Percentiles rank a stretch among this genome's conserved stretches.
Conservation (phyloP, 257 asterid genomes). For the Echites panduratus region DNA sequence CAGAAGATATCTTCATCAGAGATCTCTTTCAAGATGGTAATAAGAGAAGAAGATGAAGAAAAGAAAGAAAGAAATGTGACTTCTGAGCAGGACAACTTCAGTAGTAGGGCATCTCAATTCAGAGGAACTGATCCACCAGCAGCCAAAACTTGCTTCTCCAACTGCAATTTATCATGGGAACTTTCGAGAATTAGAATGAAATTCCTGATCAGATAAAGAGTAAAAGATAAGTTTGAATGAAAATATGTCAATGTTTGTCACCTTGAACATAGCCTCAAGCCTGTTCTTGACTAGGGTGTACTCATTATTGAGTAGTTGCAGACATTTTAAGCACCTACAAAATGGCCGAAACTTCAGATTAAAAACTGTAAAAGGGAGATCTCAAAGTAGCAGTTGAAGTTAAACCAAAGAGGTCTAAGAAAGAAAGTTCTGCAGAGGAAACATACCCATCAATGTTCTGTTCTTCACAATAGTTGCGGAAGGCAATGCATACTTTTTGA, state of each 20-base stretch:
- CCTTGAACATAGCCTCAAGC: conserved; percentile 71
- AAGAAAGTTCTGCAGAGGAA: background rate
- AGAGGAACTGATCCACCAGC: conserved; percentile 36
- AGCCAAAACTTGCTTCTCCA: conserved; percentile 34
- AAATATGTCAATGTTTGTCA: conserved; percentile 11
- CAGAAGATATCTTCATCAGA: conserved; percentile 6
- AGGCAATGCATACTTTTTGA: conserved; percentile 31
- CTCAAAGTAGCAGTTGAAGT: background rate
- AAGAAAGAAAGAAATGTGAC: background rate
- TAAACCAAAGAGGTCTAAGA: background rate
- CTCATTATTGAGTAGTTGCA: conserved; percentile 63
- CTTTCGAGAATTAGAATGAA: background rate
- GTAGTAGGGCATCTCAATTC: conserved; percentile 10
- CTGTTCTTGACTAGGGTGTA: conserved; percentile 60
- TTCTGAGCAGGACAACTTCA: background rate
- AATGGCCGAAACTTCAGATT: background rate
- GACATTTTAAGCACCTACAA: conserved; percentile 60
- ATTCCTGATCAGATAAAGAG: background rate
- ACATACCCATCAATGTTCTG: conserved; percentile 66
- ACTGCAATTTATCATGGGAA: conserved; percentile 11
- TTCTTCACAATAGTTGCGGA: conserved; percentile 65
- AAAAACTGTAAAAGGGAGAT: background rate
- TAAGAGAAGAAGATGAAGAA: background rate
- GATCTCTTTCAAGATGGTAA: conserved; percentile 8
- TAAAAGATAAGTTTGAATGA: background rate